A percentile compares a stretch with the other conserved stretches of the same genome.
Conservation (phyloP, 768 basidiomycete species). For the Paxillus involutus region DNA sequence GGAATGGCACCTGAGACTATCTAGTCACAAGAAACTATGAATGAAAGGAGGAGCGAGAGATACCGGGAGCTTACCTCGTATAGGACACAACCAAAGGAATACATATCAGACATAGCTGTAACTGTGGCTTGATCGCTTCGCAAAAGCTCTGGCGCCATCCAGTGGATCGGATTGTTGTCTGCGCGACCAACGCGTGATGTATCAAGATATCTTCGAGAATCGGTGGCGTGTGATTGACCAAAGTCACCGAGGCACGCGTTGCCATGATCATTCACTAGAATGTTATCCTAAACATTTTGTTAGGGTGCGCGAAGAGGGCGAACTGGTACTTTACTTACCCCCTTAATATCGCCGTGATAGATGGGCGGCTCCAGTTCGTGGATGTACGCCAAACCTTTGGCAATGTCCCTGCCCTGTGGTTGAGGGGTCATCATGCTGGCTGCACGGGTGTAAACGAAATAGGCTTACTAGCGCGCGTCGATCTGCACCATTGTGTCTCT, state of each 20-base stretch:
- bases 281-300: conserved; percentile 20
- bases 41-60: background rate
- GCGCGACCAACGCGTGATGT: conserved; percentile 18
- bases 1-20: conserved; percentile 17
- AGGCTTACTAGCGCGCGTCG: conserved; percentile 5
- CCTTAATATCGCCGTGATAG: conserved; percentile 43
- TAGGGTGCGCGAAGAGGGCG: background rate
- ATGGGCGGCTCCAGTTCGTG: conserved; percentile 28
- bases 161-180: conserved; percentile 6
- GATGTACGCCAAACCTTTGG: conserved; percentile 22
- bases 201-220: conserved; percentile 24
- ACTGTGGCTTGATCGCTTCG: conserved; percentile 2
- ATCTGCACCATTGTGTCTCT: background rate
- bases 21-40: conserved; percentile 7
- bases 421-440: background rate
- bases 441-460: background rate
- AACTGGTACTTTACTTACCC: conserved; percentile 18
- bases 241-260: conserved; percentile 26
- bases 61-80: conserved; percentile 24
- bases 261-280: conserved; percentile 14
- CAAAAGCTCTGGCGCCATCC: conserved; percentile 31
- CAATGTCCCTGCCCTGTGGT: conserved; percentile 14
- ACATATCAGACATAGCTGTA: conserved; percentile 21
- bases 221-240: conserved; percentile 24
- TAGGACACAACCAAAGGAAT: conserved; percentile 29